Base-by-base conservation (phyloP, 2,329 filamentous ascomycete species). In the Ceratocystis colombiana region DNA sequence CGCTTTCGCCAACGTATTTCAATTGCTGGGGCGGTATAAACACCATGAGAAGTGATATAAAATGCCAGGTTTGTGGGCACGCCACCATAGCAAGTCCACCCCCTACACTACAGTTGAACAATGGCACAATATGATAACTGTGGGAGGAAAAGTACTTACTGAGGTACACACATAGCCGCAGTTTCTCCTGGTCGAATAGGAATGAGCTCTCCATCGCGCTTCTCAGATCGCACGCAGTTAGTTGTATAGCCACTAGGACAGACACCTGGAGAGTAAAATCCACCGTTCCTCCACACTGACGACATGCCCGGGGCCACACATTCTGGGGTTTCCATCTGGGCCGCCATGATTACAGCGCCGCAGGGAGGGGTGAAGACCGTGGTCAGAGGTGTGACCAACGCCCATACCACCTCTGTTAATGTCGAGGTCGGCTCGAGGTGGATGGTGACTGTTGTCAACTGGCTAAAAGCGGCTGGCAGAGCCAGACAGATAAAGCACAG, bases 251-350 rank as follows among this genome's bases (percentile, higher is more conserved):
- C 73, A 5, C 64, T 55, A 61, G 73, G 73, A 68, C 73, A 74
- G 15, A 70, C 67, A 7, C 73, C 73, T 2, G 73, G 73, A 5
- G 72, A 74, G 67, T 72, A 73, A 65, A 72, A 73, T 1, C 73
- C 72, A 7, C 69, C 69, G 5, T 66, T 68, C 8, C 45, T 22
- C 73, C 72, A 74, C 1, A 73, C 67, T 7, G 67, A 67, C 15
- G 64, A 44, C 50, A 68, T 64, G n/a, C 64, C 68, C 5, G 61
- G 62, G 0, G 67, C 62, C 2, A 66, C 45, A 46, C 68, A 69
- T 10, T 25, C 59, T 5, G 67, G 48, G 20, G n/a, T 50, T 12
- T 55, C 22, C 53, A 66, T 66, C 28, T 66, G 64, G 12, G 37
- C 41, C 2, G 45, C 64, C 10, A 59, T 33, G 10, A 68, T 66